Percentiles rank a stretch among this genome's conserved stretches.
Conservation (phyloP, 805 yeast genomes). For the Scheffersomyces ergatensis region DNA sequence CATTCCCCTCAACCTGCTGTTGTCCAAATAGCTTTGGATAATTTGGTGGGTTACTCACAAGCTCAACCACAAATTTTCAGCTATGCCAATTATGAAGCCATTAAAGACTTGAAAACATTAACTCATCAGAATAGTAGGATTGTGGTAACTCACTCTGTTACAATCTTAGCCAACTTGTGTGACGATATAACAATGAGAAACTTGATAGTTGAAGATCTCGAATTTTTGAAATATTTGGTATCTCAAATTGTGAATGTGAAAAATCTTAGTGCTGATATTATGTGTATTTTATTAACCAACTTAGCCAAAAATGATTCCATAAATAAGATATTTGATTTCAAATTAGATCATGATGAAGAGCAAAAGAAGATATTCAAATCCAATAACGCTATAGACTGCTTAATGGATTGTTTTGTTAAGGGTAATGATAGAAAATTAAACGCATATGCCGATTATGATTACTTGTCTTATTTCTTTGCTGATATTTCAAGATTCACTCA, state of each 20-base stretch:
- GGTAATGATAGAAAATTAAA: conserved; percentile 74
- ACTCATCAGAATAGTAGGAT: conserved; percentile 51
- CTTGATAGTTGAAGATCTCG: conserved; percentile 61
- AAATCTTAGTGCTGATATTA: conserved; percentile 73
- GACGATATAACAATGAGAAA: conserved; percentile 65
- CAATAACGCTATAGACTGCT: conserved; percentile 63
- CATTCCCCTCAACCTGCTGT: conserved; percentile 81
- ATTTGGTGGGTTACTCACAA: conserved; percentile 76
- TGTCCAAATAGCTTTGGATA: conserved; percentile 79
- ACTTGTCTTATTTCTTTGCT: conserved; percentile 83
- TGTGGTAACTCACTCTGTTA: conserved; percentile 63
- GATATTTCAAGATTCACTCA: conserved; percentile 74
- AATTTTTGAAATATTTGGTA: conserved; percentile 49
- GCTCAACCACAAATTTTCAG: conserved; percentile 64
- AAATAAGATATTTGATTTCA: conserved; percentile 45
- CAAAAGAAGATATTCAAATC: conserved; percentile 53
- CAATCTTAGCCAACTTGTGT: conserved; percentile 80
- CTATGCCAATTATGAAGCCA: conserved; percentile 66
- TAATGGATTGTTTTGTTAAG: conserved; percentile 86
- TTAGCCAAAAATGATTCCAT: conserved; percentile 75
- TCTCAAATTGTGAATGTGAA: conserved; percentile 50
- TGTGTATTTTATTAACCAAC: conserved; percentile 81
- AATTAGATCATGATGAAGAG: conserved; percentile 31
- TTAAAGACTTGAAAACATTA: conserved; percentile 66
- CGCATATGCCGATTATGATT: conserved; percentile 73